A percentile compares a stretch with the other conserved stretches of the same genome.
phyloP scores from a whole-genome alignment of 768 basidiomycete genomes.

The Nidularia sp. region DNA sequence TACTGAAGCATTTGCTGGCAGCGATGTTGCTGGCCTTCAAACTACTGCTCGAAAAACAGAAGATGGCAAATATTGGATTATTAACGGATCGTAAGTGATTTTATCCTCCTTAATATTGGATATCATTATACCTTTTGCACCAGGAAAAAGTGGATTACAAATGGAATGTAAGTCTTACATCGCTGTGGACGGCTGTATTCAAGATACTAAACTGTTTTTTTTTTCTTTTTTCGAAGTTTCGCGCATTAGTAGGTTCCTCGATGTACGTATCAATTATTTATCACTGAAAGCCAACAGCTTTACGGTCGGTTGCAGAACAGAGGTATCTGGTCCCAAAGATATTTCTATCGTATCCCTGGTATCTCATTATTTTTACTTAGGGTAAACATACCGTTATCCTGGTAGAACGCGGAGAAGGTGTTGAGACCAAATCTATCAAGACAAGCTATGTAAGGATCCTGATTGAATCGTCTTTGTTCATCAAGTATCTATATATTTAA shows the following conservation, averaged over 20 bases:
- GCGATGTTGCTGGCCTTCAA: conserved; percentile 72
- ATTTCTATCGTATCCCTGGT: neutral
- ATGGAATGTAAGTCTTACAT: conserved; percentile 47
- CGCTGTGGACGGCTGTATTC: neutral
- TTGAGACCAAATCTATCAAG: conserved; percentile 84
- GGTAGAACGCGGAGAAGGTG: conserved; percentile 76
- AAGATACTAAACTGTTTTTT: neutral
- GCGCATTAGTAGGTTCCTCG: conserved; percentile 35
- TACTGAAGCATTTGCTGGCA: conserved; percentile 84
- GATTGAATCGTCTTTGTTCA: neutral
- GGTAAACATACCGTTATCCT: conserved; percentile 82
- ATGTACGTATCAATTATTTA: neutral
- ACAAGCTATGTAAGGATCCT: conserved; percentile 43
- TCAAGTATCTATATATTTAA: no score
- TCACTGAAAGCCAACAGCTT: conserved; percentile 34
- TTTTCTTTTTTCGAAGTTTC: conserved; percentile 21
- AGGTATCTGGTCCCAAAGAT: conserved; percentile 22
- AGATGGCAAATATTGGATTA: conserved; percentile 78
- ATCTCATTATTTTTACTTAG: conserved; percentile 10
- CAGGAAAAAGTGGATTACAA: conserved; percentile 85
- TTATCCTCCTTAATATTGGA: conserved; percentile 2
- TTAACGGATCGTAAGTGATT: conserved; percentile 53
- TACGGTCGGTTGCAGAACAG: conserved; percentile 63
- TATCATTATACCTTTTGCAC: conserved; percentile 1
- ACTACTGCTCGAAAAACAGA: conserved; percentile 73